Evolutionary conservation across 1,284 basidiomycete genomes (phyloP), one percentile per base, ranked within the genome.

Genomic region (Leccinum idahoense): DNA sequence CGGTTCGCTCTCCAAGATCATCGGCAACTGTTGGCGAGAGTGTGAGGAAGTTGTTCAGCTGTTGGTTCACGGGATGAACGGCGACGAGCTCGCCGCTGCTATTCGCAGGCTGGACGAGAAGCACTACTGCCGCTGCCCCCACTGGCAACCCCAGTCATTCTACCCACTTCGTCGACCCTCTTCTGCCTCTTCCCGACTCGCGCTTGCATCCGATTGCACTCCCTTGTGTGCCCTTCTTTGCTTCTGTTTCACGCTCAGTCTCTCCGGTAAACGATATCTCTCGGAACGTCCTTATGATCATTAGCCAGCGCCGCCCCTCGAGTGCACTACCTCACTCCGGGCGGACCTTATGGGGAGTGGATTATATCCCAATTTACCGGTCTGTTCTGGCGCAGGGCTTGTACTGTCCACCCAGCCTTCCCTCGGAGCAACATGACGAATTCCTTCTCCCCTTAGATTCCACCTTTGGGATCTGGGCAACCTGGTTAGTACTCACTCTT

Each of bases 181-280:
- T 0, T 87, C 85, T 1, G 87, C 87, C 87, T 0, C 80, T 88
- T 1, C 85, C 85, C 0, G 80, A 81, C 62, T 66, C 72, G 41
- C 69, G 74, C 7, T 76, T 76, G 64, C 68, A 72, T 53, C 71
- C 70, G 4, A 81, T 82, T 41, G 70, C 78, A 5, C 67, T 82
- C 10, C 82, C 82, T 0, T 73, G 77, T 2, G 61, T 81, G 3
- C 75, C 81, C 0, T 79, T 79, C 70, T 69, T 77, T 20, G 44
- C 59, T 4, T 67, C 62, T 3, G 12, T 61, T 0, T 77, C 77
- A 2, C 76, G 79, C 15, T 76, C 79, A 0, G 74, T 72, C 0
- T 82, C 81, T 0, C 81, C 82, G 10, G 74, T 81, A 3, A 63
- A 73, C 63, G 77, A 78, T 64, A 80, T 81, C 64, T 78, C 81